Base-by-base conservation (phyloP, 495 filamentous ascomycete genomes). In the Immersiella caudata region DNA sequence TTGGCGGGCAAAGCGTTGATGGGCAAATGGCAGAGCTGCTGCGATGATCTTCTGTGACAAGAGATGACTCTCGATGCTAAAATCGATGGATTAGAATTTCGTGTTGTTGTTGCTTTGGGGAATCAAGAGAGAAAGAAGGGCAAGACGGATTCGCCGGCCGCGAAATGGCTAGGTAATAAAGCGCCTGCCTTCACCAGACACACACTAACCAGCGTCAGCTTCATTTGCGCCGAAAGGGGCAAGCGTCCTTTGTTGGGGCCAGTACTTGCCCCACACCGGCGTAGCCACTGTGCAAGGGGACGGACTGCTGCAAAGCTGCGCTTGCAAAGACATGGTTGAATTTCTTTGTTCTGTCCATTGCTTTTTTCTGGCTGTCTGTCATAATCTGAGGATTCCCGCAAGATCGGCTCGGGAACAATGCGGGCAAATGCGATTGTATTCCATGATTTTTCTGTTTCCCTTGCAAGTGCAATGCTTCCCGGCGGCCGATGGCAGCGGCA, bases 11-110 rank as follows among this genome's bases (percentile, higher is more conserved):
- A 81, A 73, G 70, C 18, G 70, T 4, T 60, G 61, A 67, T 63
- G 61, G 77, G 74, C 74, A 75, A 73, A 69, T 77, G 79, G 81
- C 80, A 76, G 74, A 71, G 80, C 81, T 84, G 79, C 72, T 77
- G 79, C 81, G 82, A 83, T 76, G 76, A 79, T 81, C 81, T 76
- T 80, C 82, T 81, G 82, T 82, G 81, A 84, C 82, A 80, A 77
- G 76, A 78, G 79, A 79, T 75, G 75, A 80, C 78, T 83, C 82
- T 83, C 80, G 71, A 74, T 74, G 70, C 71, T 75, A 74, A 73
- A 75, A 70, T 75, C 70, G 71, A 75, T 78, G 74, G 75, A 74
- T 74, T 71, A 65, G 64, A 73, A 74, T 75, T 75, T 79, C 72
- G 71, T 73, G 70, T 74, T 77, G 74, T 75, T 82, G 78, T 80